Percentiles rank a stretch among this genome's conserved stretches.
Conservation (phyloP, 176 grass and related monocot species). For the Musa schizocarpa region DNA sequence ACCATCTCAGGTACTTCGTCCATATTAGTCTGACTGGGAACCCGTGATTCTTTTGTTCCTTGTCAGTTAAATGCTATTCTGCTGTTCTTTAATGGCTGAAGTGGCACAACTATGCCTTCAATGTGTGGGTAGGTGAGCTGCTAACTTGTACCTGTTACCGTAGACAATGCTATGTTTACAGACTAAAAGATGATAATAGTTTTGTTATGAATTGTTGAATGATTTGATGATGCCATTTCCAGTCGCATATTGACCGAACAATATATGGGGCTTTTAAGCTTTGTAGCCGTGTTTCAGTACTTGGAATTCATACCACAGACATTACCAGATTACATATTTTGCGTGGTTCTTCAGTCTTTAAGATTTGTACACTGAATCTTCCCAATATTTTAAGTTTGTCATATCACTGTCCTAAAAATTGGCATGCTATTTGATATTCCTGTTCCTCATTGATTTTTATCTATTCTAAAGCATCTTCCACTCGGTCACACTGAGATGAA, state of each 20-base stretch:
- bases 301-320: neutral
- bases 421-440: too few relatives aligned
- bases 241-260: neutral
- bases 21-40: constrained; percentile 15
- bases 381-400: too few relatives aligned
- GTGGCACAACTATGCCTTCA: neutral
- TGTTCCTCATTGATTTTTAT: too few relatives aligned
- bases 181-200: neutral
- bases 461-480: too few relatives aligned
- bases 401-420: too few relatives aligned
- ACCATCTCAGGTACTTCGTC: constrained; percentile 26
- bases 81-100: neutral
- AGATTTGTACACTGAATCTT: too few relatives aligned
- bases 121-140: neutral
- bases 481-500: too few relatives aligned
- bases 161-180: neutral
- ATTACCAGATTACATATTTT: neutral
- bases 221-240: neutral
- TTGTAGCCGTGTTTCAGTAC: neutral
- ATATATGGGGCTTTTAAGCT: neutral
- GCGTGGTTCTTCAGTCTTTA: too few relatives aligned
- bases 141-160: neutral
- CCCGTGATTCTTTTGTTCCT: neutral
- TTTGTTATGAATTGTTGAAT: neutral
- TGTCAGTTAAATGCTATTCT: neutral